These are phyloP conservation scores for Phaeosphaeria sp. DNA, from an alignment of 2,329 filamentous ascomycete species.

Conservation along the genomic window DNA sequence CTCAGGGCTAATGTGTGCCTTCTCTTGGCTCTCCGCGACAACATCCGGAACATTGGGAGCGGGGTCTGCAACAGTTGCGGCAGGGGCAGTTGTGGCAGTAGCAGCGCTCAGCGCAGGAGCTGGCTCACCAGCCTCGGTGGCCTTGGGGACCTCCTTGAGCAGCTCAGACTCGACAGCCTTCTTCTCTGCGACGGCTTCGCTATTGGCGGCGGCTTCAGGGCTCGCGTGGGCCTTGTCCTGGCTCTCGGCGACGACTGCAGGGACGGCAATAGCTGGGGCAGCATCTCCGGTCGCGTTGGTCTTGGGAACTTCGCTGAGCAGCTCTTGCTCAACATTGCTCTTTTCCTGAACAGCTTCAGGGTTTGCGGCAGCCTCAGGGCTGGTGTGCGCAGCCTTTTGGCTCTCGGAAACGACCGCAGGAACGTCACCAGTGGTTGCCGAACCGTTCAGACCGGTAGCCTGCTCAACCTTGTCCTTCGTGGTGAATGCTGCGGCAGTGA, in stretches of 20 bases:
- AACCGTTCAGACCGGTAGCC: constrained; percentile 49
- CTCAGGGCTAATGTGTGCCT: constrained; percentile 68
- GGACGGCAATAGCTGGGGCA: constrained; percentile 49
- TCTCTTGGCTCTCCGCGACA: constrained; percentile 74
- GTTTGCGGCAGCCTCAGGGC: constrained; percentile 70
- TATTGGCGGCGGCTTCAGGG: constrained; percentile 71
- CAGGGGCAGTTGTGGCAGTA: constrained; percentile 19
- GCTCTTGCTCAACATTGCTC: constrained; percentile 72
- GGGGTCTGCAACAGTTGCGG: constrained; percentile 31
- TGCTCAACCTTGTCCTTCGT: constrained; percentile 47
- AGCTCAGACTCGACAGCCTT: constrained; percentile 75
- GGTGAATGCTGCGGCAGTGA: constrained; percentile 36
- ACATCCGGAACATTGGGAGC: constrained; percentile 59
- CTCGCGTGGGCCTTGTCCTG: constrained; percentile 68
- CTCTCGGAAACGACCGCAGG: constrained; percentile 73
- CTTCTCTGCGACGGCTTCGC: constrained; percentile 73
- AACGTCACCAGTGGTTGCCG: constrained; percentile 46
- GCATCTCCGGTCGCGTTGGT: constrained; percentile 48
- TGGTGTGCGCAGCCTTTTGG: constrained; percentile 67
- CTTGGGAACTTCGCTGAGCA: constrained; percentile 53
- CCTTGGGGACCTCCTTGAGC: constrained; percentile 44
- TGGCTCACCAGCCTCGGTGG: constrained; percentile 49
- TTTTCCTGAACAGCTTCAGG: constrained; percentile 72
- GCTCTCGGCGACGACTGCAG: constrained; percentile 72
- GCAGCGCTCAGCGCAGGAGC: constrained; percentile 26